Evolutionary conservation across 2,329 filamentous ascomycete species (phyloP).

Genomic region (Diplodia intermedia): DNA sequence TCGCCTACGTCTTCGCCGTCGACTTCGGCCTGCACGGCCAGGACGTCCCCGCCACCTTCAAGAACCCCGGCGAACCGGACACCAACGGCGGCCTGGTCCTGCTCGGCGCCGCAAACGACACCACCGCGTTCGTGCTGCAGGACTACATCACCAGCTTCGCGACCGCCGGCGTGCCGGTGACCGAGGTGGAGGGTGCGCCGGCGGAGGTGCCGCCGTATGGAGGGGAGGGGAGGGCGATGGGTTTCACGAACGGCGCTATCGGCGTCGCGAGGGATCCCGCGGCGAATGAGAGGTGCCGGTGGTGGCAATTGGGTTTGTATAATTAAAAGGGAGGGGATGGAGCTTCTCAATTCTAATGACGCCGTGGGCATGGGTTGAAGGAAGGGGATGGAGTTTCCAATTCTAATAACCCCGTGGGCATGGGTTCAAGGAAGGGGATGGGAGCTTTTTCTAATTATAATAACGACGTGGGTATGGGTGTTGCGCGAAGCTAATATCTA

Average conservation of each 20-base stretch:
- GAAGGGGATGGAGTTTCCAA: too few species aligned
- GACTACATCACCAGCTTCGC: constrained; percentile 56
- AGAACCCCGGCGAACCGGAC: constrained; percentile 42
- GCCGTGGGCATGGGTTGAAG: too few species aligned
- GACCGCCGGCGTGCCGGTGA: constrained; percentile 46
- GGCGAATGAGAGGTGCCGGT: constrained; percentile 58
- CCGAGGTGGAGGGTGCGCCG: constrained; percentile 43
- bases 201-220: constrained; percentile 58
- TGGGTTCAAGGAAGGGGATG: too few species aligned
- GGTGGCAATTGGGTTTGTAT: constrained; percentile 61
- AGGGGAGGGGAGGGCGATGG: constrained; percentile 51
- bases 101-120: constrained; percentile 41
- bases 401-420: too few species aligned
- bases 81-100: background rate
- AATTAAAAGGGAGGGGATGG: constrained; percentile 27
- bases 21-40: constrained; percentile 61
- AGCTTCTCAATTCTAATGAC: too few species aligned
- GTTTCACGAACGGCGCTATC: constrained; percentile 54
- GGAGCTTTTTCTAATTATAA: too few species aligned
- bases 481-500: too few species aligned
- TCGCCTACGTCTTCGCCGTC: constrained; percentile 61
- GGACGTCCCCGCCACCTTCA: constrained; percentile 63
- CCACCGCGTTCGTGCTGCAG: constrained; percentile 54
- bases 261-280: constrained; percentile 53
- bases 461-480: too few species aligned